These are phyloP conservation scores for Talaromyces sp. DNA, from an alignment of 2,329 filamentous ascomycete species.

Conservation along the genomic window DNA sequence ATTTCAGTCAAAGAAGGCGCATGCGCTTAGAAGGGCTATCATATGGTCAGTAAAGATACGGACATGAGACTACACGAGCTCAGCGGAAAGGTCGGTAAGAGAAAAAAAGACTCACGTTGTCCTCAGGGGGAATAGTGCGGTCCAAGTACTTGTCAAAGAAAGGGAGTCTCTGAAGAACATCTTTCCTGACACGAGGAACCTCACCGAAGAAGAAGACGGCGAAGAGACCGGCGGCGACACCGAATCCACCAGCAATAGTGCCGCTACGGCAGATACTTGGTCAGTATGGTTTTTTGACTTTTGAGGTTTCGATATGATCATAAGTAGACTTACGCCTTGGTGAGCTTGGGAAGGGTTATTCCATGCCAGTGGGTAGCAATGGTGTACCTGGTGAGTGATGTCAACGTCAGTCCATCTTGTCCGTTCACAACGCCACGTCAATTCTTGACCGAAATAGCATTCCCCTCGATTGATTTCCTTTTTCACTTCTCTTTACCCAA, in stretches of 20 bases:
- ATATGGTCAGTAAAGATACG: not conserved
- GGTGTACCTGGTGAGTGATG: slow-evolving; percentile 42
- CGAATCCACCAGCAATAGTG: slow-evolving; percentile 50
- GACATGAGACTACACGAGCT: not conserved
- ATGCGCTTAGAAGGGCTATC: slow-evolving; percentile 33
- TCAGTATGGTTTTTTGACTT: not conserved
- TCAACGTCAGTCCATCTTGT: not conserved
- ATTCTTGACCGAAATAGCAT: not conserved
- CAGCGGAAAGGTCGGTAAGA: not conserved
- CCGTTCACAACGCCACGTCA: not conserved
- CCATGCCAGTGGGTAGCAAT: slow-evolving; percentile 47
- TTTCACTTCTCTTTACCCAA: not conserved
- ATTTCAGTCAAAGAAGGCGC: slow-evolving; percentile 11
- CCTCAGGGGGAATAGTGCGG: slow-evolving; percentile 56
- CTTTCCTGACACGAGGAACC: slow-evolving; percentile 56
- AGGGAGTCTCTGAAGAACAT: slow-evolving; percentile 58
- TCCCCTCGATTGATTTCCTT: too few species aligned
- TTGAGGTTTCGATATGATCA: not conserved
- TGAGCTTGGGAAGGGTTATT: slow-evolving; percentile 38
- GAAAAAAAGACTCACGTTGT: slow-evolving; percentile 47
- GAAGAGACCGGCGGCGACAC: slow-evolving; percentile 53
- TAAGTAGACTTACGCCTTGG: slow-evolving; percentile 16
- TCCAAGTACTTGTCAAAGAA: slow-evolving; percentile 54
- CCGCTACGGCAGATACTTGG: slow-evolving; percentile 28
- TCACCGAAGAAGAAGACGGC: slow-evolving; percentile 62